Conservation (phyloP, 1,284 basidiomycete species). For the Rhodotorula mucilaginosa region DNA sequence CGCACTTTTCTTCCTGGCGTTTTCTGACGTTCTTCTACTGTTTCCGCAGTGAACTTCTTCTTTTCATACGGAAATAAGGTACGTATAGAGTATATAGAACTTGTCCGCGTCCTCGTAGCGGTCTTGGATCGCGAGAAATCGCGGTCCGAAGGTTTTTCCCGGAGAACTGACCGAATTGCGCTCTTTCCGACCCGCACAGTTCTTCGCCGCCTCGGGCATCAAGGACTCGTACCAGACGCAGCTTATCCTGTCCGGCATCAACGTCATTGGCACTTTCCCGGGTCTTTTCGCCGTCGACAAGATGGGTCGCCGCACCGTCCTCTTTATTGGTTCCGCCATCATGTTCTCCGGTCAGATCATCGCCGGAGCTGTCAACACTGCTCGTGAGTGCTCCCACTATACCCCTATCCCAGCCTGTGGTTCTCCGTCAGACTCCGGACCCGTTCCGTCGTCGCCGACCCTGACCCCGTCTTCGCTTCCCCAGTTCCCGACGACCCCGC, state of each 20-base stretch:
- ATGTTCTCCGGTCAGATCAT: conserved; percentile 54
- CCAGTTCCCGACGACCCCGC: conserved; percentile 38
- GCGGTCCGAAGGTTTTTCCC: neutral
- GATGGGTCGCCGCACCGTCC: conserved; percentile 52
- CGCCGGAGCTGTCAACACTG: conserved; percentile 48
- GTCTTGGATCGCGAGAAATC: neutral
- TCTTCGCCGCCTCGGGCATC: conserved; percentile 50
- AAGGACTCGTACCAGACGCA: conserved; percentile 52
- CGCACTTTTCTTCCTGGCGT: neutral
- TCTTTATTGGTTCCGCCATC: conserved; percentile 51
- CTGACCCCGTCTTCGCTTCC: neutral
- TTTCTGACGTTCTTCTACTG: neutral
- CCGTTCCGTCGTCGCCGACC: too few relatives aligned
- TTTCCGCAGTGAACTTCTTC: conserved; percentile 1
- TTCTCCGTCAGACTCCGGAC: too few relatives aligned
- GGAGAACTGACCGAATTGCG: conserved; percentile 6
- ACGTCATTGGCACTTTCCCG: conserved; percentile 40
- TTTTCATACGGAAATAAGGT: conserved; percentile 26
- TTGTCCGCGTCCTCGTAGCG: neutral
- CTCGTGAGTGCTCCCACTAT: neutral
- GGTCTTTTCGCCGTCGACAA: conserved; percentile 49
- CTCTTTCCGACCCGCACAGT: conserved; percentile 37
- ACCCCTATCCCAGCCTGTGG: too few relatives aligned
- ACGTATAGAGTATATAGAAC: neutral
- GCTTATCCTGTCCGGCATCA: conserved; percentile 50